Evolutionary conservation across 208 protist species (phyloP), one percentile per base, ranked within the genome.

Genomic region (Crithidia acanthocephali): DNA sequence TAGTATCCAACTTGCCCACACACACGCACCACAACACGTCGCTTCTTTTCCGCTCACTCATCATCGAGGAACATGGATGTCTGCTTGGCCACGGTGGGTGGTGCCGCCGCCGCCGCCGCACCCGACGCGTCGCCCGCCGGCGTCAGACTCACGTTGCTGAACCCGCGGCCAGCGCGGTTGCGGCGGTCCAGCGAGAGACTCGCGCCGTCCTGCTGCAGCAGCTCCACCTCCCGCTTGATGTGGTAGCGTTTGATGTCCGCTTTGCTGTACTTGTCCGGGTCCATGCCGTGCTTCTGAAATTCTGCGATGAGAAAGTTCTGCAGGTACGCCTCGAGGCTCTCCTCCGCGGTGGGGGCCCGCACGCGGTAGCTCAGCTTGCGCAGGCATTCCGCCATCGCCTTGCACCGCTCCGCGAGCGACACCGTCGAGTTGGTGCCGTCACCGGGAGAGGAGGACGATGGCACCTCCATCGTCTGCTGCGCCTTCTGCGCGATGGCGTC

Each of bases 201-300:
- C n/a, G 84, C 88, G 27, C 91, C 91, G 57, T 94, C 88, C 45
- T 83, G 69, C 84, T 93, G 85, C 32, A 96, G 82, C 33, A 84
- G 78, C 61, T 92, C 86, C 28, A 96, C 71, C 63, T 96, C 91
- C 27, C 74, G 74, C 60, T 78, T 58, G 9, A 85, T 72, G 52
- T 79, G 84, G 74, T 94, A 96, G 15, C 82, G 81, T 58, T 85
- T 84, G 25, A 92, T 65, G 47, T 87, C 91, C 1, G 44, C 69
- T 63, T 80, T 87, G 51, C 74, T 51, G 75, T 87, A 94, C 68
- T 79, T 74, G 11, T 77, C 67, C 2, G 88, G 87, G 68, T 96
- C 86, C 67, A 96, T 77, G 8, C 78, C 72, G 62, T 90, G 83
- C 74, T 85, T 90, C 32, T 70, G 28, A 48, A 96, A 96, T 66